Conservation (phyloP, 1,284 basidiomycete genomes). For the Leccinum griseonigrum region DNA sequence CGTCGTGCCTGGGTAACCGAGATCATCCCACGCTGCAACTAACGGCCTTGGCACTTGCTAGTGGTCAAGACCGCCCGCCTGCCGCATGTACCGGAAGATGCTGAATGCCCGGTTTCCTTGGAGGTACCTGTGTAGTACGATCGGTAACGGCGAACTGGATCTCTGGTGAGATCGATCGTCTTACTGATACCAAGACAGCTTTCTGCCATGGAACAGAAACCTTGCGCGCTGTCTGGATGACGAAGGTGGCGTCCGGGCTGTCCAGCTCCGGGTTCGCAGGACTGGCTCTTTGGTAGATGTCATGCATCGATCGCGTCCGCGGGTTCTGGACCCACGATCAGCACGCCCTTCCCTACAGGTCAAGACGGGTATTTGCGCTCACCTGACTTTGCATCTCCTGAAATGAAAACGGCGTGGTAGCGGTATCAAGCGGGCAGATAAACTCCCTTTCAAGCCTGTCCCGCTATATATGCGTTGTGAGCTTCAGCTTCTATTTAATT, state of each 20-base stretch:
- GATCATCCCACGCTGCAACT: slow-evolving; percentile 14
- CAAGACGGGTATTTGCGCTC: slow-evolving; percentile 9
- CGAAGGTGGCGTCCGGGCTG: slow-evolving; percentile 17
- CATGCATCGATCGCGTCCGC: slow-evolving; percentile 14
- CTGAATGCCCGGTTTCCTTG: slow-evolving; percentile 11
- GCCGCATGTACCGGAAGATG: slow-evolving; percentile 20
- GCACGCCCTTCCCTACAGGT: slow-evolving; percentile 24
- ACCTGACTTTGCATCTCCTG: slow-evolving; percentile 23
- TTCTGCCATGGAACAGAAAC: slow-evolving; percentile 17
- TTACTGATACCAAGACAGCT: slow-evolving; percentile 25
- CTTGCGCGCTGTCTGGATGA: slow-evolving; percentile 26
- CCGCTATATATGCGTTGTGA: slow-evolving; percentile 16
- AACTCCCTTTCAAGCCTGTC: slow-evolving; percentile 5
- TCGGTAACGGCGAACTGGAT: slow-evolving; percentile 8
- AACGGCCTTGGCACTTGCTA: slow-evolving; percentile 1
- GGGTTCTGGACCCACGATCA: slow-evolving; percentile 23
- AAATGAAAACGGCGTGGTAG: slow-evolving; percentile 27
- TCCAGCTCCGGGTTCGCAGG: slow-evolving; percentile 4
- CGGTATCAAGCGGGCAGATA: slow-evolving; percentile 12
- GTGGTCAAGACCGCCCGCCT: slow-evolving; percentile 7
- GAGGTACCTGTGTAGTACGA: slow-evolving; percentile 24
- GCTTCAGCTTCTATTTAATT: slow-evolving; percentile 7
- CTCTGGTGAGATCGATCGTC: background rate
- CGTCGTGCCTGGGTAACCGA: slow-evolving; percentile 8
- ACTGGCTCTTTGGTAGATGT: slow-evolving; percentile 8